Evolutionary conservation across 345 rosid species (phyloP).

Genomic region (Turnera subulata): DNA sequence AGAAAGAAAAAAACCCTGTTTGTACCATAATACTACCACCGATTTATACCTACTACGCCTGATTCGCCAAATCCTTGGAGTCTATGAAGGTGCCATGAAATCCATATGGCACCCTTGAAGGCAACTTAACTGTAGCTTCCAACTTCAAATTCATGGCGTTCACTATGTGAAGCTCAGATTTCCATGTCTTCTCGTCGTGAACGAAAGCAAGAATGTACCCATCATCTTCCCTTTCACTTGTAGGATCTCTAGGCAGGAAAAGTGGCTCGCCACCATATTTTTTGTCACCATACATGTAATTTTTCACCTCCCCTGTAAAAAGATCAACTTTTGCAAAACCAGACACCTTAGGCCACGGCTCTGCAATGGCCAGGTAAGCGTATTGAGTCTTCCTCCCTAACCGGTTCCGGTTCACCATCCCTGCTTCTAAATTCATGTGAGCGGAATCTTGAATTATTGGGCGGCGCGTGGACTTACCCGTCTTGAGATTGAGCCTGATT

Average conservation of each 20-base stretch:
- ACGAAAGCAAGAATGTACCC: conserved; percentile 76
- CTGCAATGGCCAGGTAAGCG: conserved; percentile 84
- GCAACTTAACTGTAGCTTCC: conserved; percentile 71
- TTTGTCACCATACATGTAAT: conserved; percentile 59
- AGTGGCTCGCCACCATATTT: conserved; percentile 88
- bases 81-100: conserved; percentile 90
- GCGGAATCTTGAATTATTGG: conserved; percentile 44
- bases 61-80: conserved; percentile 56
- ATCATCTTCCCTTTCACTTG: conserved; percentile 59
- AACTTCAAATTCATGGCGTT: conserved; percentile 57
- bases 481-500: conserved; percentile 71
- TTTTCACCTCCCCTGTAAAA: conserved; percentile 55
- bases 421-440: conserved; percentile 88
- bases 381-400: conserved; percentile 71
- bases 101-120: conserved; percentile 93
- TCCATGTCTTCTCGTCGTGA: conserved; percentile 74
- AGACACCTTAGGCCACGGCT: conserved; percentile 93
- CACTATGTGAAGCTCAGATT: conserved; percentile 79
- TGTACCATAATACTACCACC: too few species aligned
- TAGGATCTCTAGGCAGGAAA: conserved; percentile 47
- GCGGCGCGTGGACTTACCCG: conserved; percentile 73
- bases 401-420: conserved; percentile 83
- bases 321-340: conserved; percentile 92
- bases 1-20: neutral
- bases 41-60: conserved; percentile 34